A percentile compares a stretch with the other conserved stretches of the same genome.
phyloP scores from a whole-genome alignment of 148 eudicot genomes.

The Mesembryanthemum crystallinum region DNA sequence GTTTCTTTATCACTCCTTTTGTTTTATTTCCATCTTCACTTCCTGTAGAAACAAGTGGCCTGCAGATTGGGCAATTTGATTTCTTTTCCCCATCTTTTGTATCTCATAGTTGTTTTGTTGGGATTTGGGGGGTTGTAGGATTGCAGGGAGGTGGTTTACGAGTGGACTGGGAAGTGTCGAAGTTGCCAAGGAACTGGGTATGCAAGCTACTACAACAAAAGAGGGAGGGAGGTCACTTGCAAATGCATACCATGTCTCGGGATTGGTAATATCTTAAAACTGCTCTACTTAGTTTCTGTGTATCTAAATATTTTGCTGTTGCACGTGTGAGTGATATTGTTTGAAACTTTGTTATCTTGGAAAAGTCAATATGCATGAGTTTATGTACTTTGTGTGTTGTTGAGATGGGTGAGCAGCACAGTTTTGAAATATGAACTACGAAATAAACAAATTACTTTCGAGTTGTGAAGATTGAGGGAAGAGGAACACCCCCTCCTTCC shows the following conservation, averaged over 20 bases:
- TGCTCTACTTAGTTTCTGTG: not conserved
- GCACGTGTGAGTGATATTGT: too few species aligned
- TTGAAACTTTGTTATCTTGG: too few species aligned
- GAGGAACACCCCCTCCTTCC: not conserved
- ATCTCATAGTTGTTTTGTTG: conserved; percentile 3
- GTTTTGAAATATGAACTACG: not conserved
- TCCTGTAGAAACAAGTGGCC: not conserved
- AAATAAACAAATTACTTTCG: not conserved
- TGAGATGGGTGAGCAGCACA: not conserved
- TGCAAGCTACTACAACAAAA: conserved; percentile 73
- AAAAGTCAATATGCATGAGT: too few species aligned
- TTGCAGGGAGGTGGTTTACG: conserved; percentile 74
- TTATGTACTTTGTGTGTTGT: not conserved
- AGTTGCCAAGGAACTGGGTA: conserved; percentile 92
- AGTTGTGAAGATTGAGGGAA: not conserved
- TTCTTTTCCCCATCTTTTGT: not conserved
- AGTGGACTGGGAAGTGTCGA: conserved; percentile 97
- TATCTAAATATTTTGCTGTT: not conserved
- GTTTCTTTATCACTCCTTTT: not conserved
- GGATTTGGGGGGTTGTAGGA: conserved; percentile 50
- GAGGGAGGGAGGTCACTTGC: conserved; percentile 77
- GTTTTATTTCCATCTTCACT: too few species aligned
- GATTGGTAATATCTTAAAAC: conserved; percentile 49
- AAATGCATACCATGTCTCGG: conserved; percentile 96
- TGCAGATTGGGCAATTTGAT: not conserved